phyloP scores from a whole-genome alignment of 2,329 filamentous ascomycete species.

The Ascochyta fabae region DNA sequence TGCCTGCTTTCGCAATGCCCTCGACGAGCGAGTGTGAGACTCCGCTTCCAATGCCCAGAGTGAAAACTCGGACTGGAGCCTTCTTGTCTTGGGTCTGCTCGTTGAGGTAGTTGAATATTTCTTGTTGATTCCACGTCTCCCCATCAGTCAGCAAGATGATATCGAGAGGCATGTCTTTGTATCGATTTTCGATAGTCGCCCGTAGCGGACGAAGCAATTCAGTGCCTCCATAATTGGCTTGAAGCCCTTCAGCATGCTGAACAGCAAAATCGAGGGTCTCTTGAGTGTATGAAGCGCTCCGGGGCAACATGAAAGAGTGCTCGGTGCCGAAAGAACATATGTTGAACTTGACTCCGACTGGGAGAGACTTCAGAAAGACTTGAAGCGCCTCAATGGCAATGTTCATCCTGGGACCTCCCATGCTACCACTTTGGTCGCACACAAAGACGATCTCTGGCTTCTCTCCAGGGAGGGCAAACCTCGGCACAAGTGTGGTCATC shows the following conservation, averaged over 20 bases:
- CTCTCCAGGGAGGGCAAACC: slow-evolving; percentile 66
- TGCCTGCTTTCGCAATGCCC: slow-evolving; percentile 64
- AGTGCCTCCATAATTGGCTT: slow-evolving; percentile 61
- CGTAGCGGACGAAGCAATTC: slow-evolving; percentile 58
- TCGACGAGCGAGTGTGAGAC: slow-evolving; percentile 65
- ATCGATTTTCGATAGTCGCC: slow-evolving; percentile 55
- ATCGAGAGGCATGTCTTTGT: slow-evolving; percentile 57
- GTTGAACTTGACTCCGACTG: slow-evolving; percentile 70
- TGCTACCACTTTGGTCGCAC: slow-evolving; percentile 74
- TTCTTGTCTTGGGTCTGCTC: slow-evolving; percentile 49
- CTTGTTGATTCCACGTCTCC: slow-evolving; percentile 58
- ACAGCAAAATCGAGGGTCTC: slow-evolving; percentile 54
- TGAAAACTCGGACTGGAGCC: slow-evolving; percentile 61
- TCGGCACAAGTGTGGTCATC: slow-evolving; percentile 74
- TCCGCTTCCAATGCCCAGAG: slow-evolving; percentile 61
- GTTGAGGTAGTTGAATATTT: slow-evolving; percentile 58
- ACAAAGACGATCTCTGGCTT: slow-evolving; percentile 73
- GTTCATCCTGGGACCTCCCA: slow-evolving; percentile 58
- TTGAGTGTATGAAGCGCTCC: slow-evolving; percentile 56
- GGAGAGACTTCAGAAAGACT: slow-evolving; percentile 71
- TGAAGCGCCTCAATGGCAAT: slow-evolving; percentile 64
- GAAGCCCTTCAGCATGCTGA: slow-evolving; percentile 52
- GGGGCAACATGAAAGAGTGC: slow-evolving; percentile 56
- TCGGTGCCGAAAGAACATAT: slow-evolving; percentile 69
- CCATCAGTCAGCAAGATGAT: slow-evolving; percentile 65